phyloP scores from a whole-genome alignment of 176 grass and related monocot genomes.

The Saccharum spontaneum region DNA sequence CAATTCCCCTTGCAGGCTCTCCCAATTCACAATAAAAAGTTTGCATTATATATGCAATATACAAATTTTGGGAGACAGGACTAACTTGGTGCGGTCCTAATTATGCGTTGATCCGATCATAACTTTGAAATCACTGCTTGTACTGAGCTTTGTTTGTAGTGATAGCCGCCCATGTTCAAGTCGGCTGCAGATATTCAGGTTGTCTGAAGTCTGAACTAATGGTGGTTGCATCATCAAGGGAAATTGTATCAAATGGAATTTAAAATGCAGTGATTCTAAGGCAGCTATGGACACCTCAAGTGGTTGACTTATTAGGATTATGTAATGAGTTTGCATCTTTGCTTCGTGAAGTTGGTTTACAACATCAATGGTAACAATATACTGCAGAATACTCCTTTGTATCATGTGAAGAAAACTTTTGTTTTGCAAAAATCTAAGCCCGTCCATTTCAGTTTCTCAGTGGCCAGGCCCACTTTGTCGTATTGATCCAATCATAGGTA shows the following conservation, averaged over 20 bases:
- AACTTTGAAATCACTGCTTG: background rate
- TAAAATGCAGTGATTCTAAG: background rate
- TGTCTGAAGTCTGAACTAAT: background rate
- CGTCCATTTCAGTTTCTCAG: background rate
- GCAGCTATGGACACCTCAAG: constrained; percentile 8
- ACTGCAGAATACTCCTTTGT: background rate
- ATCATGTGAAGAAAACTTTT: background rate
- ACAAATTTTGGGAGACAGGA: background rate
- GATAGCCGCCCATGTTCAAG: constrained; percentile 22
- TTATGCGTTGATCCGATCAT: constrained; percentile 8
- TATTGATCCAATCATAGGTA: background rate
- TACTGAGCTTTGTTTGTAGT: background rate
- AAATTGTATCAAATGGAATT: background rate
- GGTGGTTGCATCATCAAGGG: background rate
- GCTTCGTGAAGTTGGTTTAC: background rate
- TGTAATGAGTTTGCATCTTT: background rate
- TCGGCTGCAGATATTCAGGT: background rate
- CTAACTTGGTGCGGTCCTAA: background rate
- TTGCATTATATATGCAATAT: background rate
- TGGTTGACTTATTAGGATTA: background rate
- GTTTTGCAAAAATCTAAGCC: background rate
- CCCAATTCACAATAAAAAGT: background rate
- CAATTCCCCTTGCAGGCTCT: background rate
- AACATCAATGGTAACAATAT: background rate
- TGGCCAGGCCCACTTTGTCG: background rate